Evolutionary conservation across 306 rosid species (phyloP), one percentile per base, ranked within the genome.

Genomic region (Cicer chorassanicum): DNA sequence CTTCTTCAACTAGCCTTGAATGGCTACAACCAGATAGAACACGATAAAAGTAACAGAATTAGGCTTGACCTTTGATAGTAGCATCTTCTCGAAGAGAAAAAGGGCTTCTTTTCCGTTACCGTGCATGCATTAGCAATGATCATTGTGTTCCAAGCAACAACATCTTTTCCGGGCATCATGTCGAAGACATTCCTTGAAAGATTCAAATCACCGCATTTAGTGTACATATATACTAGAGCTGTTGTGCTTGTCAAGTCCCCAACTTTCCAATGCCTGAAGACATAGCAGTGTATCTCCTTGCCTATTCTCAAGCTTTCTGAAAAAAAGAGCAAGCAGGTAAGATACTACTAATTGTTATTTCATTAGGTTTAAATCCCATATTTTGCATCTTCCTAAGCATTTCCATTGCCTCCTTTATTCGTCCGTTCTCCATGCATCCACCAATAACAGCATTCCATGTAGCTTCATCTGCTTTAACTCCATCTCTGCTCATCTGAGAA

Each of bases 1-100:
- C 86, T 65, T 84, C 79, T 10, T 82, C 86, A 44, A 84, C 86
- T n/a, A 84, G 73, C 68, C 68, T 57, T 16, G 90, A 84, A 81
- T 87, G 90, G 65, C 90, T 82, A 82, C 90, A 84, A 69, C 90
- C 86, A 55, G 85, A 84, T 60, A 87, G 53, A 60, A 84, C 83
- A 88, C 85, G 7, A 80, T 79, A 65, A 73, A 87, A 18, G 90
- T 84, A 67, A 77, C 75, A 19, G 88, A 60, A 74, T 84, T 87
- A 18, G 90, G 86, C 70, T 73, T 79, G 61, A 80, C 15, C 79
- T 83, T 55, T 14, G 79, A 80, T 24, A 42, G 75, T 67, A 82
- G 70, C 83, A 87, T 84, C 45, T 68, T 73, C 41, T 72, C 55
- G 50, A 84, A 87, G 3, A 74, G 82, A 44, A 65, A 66, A 73